Evolutionary conservation across 2,329 filamentous ascomycete genomes (phyloP), one percentile per base, ranked within the genome.

Genomic region (Alternaria arborescens): DNA sequence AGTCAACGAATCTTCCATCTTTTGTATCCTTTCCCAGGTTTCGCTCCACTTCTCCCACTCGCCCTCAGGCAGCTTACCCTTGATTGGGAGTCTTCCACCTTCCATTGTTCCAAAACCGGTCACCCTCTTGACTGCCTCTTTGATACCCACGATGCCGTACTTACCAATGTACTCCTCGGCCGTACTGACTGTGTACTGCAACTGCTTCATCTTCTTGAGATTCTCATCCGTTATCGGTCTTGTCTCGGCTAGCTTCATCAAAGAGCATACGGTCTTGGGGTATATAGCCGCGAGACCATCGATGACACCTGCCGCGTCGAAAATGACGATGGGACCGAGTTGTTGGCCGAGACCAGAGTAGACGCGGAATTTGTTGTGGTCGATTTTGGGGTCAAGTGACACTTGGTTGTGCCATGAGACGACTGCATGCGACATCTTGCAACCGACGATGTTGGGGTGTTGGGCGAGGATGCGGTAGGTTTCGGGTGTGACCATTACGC

Each of bases 391-490:
- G 67, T 84, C 85, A 4, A 84, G 81, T 4, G 86, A 86, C 59
- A 90, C 84, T 73, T 89, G 85, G 5, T 85, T 82, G 72, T 89
- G 87, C 67, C 85, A 82, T n/a, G 87, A 88, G 47, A 90, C 82
- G 71, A 89, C 87, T 52, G 87, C 88, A 73, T 91, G 88, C 0
- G 87, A 90, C 67, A 91, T 85, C 78, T 91, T 91, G 78, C 86
- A 89, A 52, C 88, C 88, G 4, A 90, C 88, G 59, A 90, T 89
- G 71, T 90, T 90, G 30, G 86, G 83, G 72, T 90, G 88, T 55
- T 83, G 79, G 7, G 88, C 82, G 26, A 91, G 85, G 67, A 79
- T 78, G 69, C 81, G 86, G 70, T 87, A 88, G 0, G 87, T 88
- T 8, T 84, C 81, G 1, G 87, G 85, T 0, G 83, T 79, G 60